phyloP scores from a whole-genome alignment of 1,284 basidiomycete species.

The Moniliophthora roreri region DNA sequence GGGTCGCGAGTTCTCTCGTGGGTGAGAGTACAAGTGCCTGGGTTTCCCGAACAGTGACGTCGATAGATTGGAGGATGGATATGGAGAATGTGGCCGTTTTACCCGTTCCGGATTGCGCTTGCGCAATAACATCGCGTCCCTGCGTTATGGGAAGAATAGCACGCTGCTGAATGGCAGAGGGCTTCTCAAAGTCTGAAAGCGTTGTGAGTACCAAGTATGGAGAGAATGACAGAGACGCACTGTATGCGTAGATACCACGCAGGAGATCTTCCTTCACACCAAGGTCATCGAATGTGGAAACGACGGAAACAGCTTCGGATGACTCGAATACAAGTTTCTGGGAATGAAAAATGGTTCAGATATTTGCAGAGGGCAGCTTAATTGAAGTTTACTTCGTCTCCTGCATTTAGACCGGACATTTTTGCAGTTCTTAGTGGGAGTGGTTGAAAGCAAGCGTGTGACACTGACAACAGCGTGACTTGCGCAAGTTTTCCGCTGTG shows the following conservation, averaged over 20 bases:
- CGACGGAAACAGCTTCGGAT: constrained; percentile 89
- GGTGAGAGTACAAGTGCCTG: constrained; percentile 96
- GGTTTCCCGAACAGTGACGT: constrained; percentile 92
- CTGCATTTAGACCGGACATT: constrained; percentile 79
- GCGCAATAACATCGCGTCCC: constrained; percentile 95
- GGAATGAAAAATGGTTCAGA: constrained; percentile 10
- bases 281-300: constrained; percentile 90
- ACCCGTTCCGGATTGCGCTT: constrained; percentile 99
- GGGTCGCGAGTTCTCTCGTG: constrained; percentile 93
- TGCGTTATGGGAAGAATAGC: constrained; percentile 95
- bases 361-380: background rate
- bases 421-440: constrained; percentile 35
- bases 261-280: constrained; percentile 94
- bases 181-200: constrained; percentile 91
- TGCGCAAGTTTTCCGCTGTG: constrained; percentile 10
- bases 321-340: constrained; percentile 98
- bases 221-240: constrained; percentile 51
- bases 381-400: constrained; percentile 60
- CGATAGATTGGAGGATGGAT: constrained; percentile 93
- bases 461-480: constrained; percentile 57
- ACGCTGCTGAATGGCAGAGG: constrained; percentile 98
- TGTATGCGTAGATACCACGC: constrained; percentile 98
- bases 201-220: background rate
- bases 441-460: constrained; percentile 8
- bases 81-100: constrained; percentile 99